Evolutionary conservation across 1,139 yeast species (phyloP).

Genomic region (Saccharomyces hybrid): DNA sequence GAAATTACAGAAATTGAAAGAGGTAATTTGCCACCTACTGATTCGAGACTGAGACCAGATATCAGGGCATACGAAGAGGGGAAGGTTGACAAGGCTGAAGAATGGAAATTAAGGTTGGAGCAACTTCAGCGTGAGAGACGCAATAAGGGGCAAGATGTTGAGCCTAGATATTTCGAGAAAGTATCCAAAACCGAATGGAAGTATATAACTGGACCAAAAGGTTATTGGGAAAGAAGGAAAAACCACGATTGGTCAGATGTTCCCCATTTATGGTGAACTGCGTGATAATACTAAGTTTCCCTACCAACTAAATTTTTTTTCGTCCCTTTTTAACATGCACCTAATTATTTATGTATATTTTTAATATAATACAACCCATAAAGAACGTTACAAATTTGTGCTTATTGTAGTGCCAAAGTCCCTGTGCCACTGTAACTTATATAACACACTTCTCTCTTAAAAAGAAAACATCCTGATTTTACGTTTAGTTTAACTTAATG

Average conservation of each 20-base stretch:
- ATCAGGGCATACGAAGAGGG: conserved; percentile 65
- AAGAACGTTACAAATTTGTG: neutral
- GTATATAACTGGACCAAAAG: conserved; percentile 49
- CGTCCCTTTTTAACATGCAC: neutral
- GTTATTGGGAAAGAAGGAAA: conserved; percentile 77
- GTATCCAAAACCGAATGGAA: conserved; percentile 51
- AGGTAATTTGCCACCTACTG: conserved; percentile 67
- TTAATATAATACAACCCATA: neutral
- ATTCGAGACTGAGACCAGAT: conserved; percentile 86
- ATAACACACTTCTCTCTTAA: too few species aligned
- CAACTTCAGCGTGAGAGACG: conserved; percentile 76
- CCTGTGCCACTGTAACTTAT: too few species aligned
- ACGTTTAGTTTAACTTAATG: neutral
- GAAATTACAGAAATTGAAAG: conserved; percentile 66
- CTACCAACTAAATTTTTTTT: neutral
- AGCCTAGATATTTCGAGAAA: conserved; percentile 58
- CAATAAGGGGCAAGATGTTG: conserved; percentile 43
- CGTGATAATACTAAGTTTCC: too few species aligned
- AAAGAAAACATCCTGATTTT: neutral
- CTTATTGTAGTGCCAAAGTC: neutral
- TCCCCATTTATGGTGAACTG: conserved; percentile 42
- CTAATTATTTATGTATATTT: neutral
- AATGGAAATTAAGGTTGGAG: conserved; percentile 58
- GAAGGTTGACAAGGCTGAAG: conserved; percentile 61
- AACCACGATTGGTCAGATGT: conserved; percentile 52